Base-by-base conservation (phyloP, 305 asterid species). In the Fraxinus latifolia region DNA sequence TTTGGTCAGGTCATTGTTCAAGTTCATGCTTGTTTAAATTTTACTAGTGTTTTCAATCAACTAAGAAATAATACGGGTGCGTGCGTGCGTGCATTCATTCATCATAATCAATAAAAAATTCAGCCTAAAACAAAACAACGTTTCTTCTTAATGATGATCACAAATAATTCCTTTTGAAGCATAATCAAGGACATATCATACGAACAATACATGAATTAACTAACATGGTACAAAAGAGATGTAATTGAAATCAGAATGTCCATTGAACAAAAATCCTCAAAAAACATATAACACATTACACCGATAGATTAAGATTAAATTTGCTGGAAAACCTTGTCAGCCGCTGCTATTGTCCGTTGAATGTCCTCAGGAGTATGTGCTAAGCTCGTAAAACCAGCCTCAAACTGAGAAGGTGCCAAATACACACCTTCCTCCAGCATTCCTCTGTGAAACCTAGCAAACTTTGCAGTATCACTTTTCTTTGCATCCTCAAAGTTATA, bases 351-450 rank as follows among this genome's bases (percentile, higher is more conserved):
- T 5, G 99, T 94, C 86, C 83, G 79, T 79, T 92, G 92, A 86
- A 96, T 91, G 76, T 96, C 99, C 90, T 89, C 95, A 2, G 82
- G 15, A 19, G 97, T 89, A 77, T 96, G 99, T 9, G 98, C 90
- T 81, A 96, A 88, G 90, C 99, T 87, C 1, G 97, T 94, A 82
- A 96, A 96, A 36, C 99, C 99, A 62, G 98, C 99, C 90, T 96
- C 99, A 65, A 96, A 96, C 80, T 96, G 98, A 7, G 99, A 96
- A 17, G 98, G 99, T 0, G 99, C 99, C 0, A 96, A 87, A 80
- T 96, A 96, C 34, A 96, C 95, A 1, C 99, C 99, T 89, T 94
- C 98, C 87, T 95, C 97, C 81, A 96, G 87, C 99, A 96, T 94
- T 44, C 96, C 98, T 77, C 95, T 78, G 72, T 86, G 86, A 79